Percentiles rank a stretch among this genome's conserved stretches.
phyloP scores from a whole-genome alignment of 2,329 filamentous ascomycete species.

The Cucurbitaria berberidis region DNA sequence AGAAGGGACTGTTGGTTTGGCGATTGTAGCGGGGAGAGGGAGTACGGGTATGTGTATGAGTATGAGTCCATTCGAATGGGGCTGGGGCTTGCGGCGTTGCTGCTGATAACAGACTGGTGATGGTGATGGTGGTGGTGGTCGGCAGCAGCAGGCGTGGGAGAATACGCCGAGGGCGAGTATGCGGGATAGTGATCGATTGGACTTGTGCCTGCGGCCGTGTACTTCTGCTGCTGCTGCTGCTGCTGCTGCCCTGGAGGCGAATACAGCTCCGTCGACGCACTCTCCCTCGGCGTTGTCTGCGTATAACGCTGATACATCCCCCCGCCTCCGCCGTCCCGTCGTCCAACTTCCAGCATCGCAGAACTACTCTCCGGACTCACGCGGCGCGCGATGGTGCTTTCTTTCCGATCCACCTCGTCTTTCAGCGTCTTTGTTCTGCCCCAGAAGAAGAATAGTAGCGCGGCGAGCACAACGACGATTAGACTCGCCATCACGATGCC shows the following conservation, averaged over 20 bases:
- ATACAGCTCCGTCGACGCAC: too few species aligned
- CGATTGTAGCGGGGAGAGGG: neutral
- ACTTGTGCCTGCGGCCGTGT: neutral
- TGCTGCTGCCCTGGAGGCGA: neutral
- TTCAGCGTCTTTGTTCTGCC: slow-evolving; percentile 28
- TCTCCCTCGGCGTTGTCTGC: neutral
- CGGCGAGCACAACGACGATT: slow-evolving; percentile 23
- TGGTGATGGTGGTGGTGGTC: too few species aligned
- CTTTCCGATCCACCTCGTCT: slow-evolving; percentile 31
- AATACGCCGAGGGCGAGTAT: neutral
- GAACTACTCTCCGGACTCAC: neutral
- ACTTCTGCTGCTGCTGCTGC: neutral
- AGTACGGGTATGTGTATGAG: neutral
- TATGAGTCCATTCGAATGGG: too few species aligned
- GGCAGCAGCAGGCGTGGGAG: too few species aligned
- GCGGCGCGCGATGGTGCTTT: slow-evolving; percentile 15
- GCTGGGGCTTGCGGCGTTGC: too few species aligned
- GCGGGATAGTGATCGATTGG: slow-evolving; percentile 1
- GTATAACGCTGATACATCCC: slow-evolving; percentile 2
- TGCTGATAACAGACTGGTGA: too few species aligned
- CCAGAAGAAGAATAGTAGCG: slow-evolving; percentile 37
- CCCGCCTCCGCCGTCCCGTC: neutral
- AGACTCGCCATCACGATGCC: slow-evolving; percentile 65
- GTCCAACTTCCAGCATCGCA: slow-evolving; percentile 1
- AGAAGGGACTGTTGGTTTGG: too few species aligned